Evolutionary conservation across 371 early-diverging fungal genomes (phyloP), one percentile per base, ranked within the genome.

Genomic region (Coemansia sp.): DNA sequence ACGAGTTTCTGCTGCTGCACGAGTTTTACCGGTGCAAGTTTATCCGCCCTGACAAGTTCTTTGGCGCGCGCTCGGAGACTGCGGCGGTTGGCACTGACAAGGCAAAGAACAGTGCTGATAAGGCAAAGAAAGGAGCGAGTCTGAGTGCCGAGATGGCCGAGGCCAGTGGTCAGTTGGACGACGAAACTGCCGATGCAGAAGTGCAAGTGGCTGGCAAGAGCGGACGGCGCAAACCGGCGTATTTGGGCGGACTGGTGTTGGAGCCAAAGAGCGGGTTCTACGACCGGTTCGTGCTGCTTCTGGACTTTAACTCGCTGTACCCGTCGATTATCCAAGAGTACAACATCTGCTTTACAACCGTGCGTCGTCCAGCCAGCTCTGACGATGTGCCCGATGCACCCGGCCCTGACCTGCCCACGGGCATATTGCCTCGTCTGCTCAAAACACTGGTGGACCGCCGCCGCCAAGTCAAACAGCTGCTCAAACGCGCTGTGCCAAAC

Each of bases 241-340:
- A 99, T 71, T 80, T 90, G 14, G 99, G 99, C 63, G 99, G 99
- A 69, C 85, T 99, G 21, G 99, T 99, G 6, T 81, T 99, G 67
- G 98, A 99, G 57, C 99, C 99, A 40, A 93, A 95, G 74, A 90
- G 87, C 65, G 99, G 99, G 0, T 90, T 98, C 64, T 99, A 99
- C 79, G 97, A 99, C 77, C 93, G 92, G 65, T 94, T 87, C 73
- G 95, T 99, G 5, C 78, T 99, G 42, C 82, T 99, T 53, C 83
- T 99, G 50, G 99, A 99, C 86, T 99, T 99, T 86, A 99, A 99
- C 89, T 94, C 95, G 82, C 87, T 99, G 85, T 99, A 99, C 73
- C 99, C 99, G 52, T 98, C 99, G 24, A 99, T 99, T 66, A 99
- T 99, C 71, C 99, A 97, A 80, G 99, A 99, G 82, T 99, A 90